phyloP scores from a whole-genome alignment of 257 asterid species.

The Capsicum rhomboideum region DNA sequence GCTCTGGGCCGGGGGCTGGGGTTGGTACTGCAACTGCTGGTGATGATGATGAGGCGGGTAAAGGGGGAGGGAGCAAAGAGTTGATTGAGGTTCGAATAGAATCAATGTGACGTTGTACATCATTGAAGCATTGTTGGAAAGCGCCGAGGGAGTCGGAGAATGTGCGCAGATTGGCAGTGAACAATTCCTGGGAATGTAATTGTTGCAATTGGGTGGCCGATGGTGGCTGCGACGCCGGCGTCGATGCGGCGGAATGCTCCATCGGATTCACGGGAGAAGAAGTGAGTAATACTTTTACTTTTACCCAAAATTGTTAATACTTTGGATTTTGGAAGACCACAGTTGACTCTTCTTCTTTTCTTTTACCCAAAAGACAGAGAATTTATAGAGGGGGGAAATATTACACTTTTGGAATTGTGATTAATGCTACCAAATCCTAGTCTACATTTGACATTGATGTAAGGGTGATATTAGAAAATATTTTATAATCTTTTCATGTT shows the following conservation, averaged over 20 bases:
- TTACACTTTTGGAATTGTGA: too few relatives aligned
- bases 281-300: not conserved
- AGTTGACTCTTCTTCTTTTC: not conserved
- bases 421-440: too few relatives aligned
- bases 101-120: not conserved
- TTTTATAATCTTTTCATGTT: too few relatives aligned
- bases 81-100: not conserved
- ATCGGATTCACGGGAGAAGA: not conserved
- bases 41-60: not conserved
- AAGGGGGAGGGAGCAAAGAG: not conserved
- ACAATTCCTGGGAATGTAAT: not conserved
- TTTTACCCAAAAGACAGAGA: too few relatives aligned
- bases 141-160: not conserved
- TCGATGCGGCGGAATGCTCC: not conserved
- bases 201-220: not conserved
- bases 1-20: constrained; percentile 31
- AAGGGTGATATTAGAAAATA: too few relatives aligned
- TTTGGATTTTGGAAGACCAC: not conserved
- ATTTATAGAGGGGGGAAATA: too few relatives aligned
- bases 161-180: not conserved
- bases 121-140: not conserved
- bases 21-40: not conserved
- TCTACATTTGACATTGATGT: too few relatives aligned
- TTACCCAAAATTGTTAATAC: not conserved
- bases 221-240: not conserved